Evolutionary conservation across 148 eudicot genomes (phyloP).

Genomic region (Rhododendron vialii): DNA sequence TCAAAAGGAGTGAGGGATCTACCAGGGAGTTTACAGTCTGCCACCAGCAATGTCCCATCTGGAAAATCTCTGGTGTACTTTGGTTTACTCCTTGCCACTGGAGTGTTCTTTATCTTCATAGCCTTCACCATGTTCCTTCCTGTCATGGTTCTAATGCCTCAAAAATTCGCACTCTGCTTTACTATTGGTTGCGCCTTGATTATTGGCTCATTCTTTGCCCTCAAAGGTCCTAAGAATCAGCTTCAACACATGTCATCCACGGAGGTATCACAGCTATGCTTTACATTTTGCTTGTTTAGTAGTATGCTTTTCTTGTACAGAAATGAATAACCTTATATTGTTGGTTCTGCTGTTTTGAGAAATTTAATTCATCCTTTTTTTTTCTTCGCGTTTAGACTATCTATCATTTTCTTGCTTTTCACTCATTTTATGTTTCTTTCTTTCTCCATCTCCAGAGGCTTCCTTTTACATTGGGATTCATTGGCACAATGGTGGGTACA

Average conservation of each 20-base stretch:
- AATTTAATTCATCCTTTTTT: background rate
- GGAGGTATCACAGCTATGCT: constrained; percentile 33
- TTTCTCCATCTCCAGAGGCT: constrained; percentile 36
- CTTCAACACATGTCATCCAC: constrained; percentile 49
- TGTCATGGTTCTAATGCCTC: constrained; percentile 62
- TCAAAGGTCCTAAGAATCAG: constrained; percentile 56
- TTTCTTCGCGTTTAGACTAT: background rate
- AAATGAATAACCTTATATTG: background rate
- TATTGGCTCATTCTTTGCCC: constrained; percentile 57
- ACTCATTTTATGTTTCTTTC: background rate
- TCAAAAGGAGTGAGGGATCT: constrained; percentile 51
- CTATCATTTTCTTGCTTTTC: background rate
- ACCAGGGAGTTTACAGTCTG: constrained; percentile 49
- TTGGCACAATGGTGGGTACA: constrained; percentile 59
- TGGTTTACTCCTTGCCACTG: constrained; percentile 46
- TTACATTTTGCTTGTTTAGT: background rate
- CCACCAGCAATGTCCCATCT: constrained; percentile 51
- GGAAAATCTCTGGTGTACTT: constrained; percentile 52
- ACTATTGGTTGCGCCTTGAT: constrained; percentile 52
- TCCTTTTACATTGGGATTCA: constrained; percentile 50
- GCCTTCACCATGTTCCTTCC: constrained; percentile 62
- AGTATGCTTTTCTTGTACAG: background rate
- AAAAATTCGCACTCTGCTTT: constrained; percentile 60
- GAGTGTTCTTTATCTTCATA: constrained; percentile 51
- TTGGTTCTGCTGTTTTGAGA: background rate